Conservation (phyloP, 441 rosid species). For the Lepidium campestre region DNA sequence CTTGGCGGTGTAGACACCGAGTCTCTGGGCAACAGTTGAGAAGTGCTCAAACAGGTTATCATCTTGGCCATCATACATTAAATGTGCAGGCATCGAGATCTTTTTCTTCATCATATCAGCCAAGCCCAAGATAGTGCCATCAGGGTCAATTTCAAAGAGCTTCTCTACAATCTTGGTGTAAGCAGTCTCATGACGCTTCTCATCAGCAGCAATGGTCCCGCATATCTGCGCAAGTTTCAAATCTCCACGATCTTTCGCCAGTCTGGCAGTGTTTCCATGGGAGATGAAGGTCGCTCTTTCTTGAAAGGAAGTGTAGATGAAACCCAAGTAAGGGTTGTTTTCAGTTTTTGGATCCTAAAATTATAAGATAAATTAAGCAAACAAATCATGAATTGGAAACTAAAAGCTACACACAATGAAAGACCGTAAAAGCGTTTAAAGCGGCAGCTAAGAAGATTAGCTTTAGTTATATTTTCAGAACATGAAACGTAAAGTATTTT, state of each 20-base stretch:
- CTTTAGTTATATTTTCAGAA: not conserved
- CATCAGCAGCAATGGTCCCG: constrained; percentile 52
- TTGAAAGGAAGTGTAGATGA: constrained; percentile 56
- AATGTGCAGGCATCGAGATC: constrained; percentile 39
- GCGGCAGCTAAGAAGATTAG: not conserved
- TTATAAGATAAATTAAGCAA: not conserved
- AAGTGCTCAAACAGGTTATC: constrained; percentile 43
- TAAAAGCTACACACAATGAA: not conserved
- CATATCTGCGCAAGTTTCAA: constrained; percentile 45
- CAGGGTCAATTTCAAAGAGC: constrained; percentile 44
- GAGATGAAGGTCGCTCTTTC: constrained; percentile 40
- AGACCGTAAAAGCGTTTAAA: not conserved
- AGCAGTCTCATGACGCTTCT: constrained; percentile 56
- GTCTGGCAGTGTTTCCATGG: constrained; percentile 44
- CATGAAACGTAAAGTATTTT: not conserved
- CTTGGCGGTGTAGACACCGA: constrained; percentile 46
- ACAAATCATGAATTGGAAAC: not conserved
- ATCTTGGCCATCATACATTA: constrained; percentile 45
- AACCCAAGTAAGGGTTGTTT: constrained; percentile 48
- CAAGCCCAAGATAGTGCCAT: constrained; percentile 33
- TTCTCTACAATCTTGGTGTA: constrained; percentile 49
- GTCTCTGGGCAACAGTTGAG: constrained; percentile 42
- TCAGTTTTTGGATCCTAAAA: constrained; percentile 49
- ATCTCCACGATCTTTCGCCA: constrained; percentile 43
- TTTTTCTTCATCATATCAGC: constrained; percentile 49